A percentile compares a stretch with the other conserved stretches of the same genome.
Evolutionary conservation across 805 yeast species (phyloP).

Genomic region (Saccharomycopsis javanensis): DNA sequence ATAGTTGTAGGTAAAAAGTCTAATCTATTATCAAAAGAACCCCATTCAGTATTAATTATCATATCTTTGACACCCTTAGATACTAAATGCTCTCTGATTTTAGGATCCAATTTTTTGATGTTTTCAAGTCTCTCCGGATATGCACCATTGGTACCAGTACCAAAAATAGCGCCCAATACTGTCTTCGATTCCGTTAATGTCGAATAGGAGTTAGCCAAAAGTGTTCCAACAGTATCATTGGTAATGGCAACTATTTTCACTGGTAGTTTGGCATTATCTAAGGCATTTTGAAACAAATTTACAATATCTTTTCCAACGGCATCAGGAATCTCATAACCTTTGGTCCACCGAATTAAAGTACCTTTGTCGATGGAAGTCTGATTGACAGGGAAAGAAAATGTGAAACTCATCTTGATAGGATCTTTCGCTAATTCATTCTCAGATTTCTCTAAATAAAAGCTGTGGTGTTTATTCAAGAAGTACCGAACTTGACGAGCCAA

Average conservation of each 20-base stretch:
- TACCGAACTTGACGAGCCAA: slow-evolving; percentile 60
- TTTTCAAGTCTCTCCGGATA: slow-evolving; percentile 69
- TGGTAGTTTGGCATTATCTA: slow-evolving; percentile 50
- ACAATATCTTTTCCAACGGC: slow-evolving; percentile 67
- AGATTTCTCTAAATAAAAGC: slow-evolving; percentile 6
- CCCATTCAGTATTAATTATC: slow-evolving; percentile 97
- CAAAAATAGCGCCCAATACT: slow-evolving; percentile 82
- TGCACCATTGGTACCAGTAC: slow-evolving; percentile 97
- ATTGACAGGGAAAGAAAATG: slow-evolving; percentile 87
- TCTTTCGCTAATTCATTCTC: not conserved
- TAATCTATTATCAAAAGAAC: slow-evolving; percentile 84
- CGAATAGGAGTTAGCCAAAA: slow-evolving; percentile 78
- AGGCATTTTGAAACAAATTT: slow-evolving; percentile 53
- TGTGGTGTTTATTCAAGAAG: slow-evolving; percentile 61
- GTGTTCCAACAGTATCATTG: slow-evolving; percentile 93
- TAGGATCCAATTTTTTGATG: slow-evolving; percentile 62
- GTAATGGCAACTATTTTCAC: slow-evolving; percentile 80
- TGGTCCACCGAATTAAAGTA: slow-evolving; percentile 87
- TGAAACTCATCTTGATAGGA: slow-evolving; percentile 70
- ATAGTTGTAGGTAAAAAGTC: slow-evolving; percentile 66
- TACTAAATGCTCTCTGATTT: slow-evolving; percentile 30
- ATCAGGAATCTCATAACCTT: slow-evolving; percentile 83
- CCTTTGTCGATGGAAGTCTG: slow-evolving; percentile 79
- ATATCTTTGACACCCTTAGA: slow-evolving; percentile 48
- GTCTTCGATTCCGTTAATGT: slow-evolving; percentile 66